Evolutionary conservation across 495 filamentous ascomycete genomes (phyloP).

Genomic region (Darksidea phi): DNA sequence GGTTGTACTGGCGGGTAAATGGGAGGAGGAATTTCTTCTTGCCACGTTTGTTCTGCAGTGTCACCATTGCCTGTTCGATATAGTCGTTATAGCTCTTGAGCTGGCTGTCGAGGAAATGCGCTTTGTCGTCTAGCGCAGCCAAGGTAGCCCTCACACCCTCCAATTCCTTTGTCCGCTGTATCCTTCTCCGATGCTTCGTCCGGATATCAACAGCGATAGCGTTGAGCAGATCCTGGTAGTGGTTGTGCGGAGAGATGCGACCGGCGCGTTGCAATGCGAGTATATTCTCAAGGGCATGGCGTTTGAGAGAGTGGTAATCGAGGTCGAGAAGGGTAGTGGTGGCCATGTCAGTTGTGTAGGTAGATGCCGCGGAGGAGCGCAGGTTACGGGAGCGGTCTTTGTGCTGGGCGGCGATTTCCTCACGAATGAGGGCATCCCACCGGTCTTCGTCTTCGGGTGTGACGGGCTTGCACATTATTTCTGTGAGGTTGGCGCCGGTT

Average conservation of each 20-base stretch:
- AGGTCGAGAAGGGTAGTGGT: conserved; percentile 77
- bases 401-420: conserved; percentile 65
- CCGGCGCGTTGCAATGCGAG: conserved; percentile 79
- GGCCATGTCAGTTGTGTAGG: conserved; percentile 41
- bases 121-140: conserved; percentile 82
- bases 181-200: conserved; percentile 87
- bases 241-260: conserved; percentile 84
- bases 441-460: conserved; percentile 81
- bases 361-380: conserved; percentile 63
- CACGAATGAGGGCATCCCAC: conserved; percentile 79
- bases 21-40: conserved; percentile 94
- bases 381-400: conserved; percentile 42
- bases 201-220: conserved; percentile 96
- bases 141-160: conserved; percentile 86
- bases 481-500: conserved; percentile 84
- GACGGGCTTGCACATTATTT: conserved; percentile 91
- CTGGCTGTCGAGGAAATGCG: conserved; percentile 87
- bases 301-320: conserved; percentile 89
- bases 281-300: conserved; percentile 90
- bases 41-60: conserved; percentile 94
- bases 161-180: conserved; percentile 86
- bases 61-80: conserved; percentile 97
- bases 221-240: conserved; percentile 95
- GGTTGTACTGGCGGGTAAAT: conserved; percentile 98
- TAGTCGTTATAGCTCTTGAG: conserved; percentile 98